Conservation (phyloP, 495 filamentous ascomycete genomes). For the Cladorrhinum samala region DNA sequence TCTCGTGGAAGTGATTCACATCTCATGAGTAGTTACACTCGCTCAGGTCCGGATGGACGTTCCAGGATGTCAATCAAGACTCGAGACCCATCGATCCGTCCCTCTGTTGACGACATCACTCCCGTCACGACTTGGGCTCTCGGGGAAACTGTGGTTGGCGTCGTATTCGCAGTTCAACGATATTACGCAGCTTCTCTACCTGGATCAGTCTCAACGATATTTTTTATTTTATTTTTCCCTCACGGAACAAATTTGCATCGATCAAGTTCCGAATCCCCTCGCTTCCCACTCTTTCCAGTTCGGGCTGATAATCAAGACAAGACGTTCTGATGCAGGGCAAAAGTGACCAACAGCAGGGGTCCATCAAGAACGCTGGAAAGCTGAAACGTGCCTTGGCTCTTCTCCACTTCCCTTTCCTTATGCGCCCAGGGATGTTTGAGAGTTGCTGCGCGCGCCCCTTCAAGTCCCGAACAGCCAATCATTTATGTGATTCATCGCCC, state of each 20-base stretch:
- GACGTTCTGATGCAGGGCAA: neutral
- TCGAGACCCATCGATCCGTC: neutral
- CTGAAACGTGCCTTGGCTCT: neutral
- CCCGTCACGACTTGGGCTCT: too few relatives aligned
- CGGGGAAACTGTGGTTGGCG: too few relatives aligned
- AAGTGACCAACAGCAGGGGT: too few relatives aligned
- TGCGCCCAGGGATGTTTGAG: neutral
- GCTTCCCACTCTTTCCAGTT: neutral
- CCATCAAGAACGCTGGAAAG: neutral
- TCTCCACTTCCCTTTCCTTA: neutral
- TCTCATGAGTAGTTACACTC: neutral
- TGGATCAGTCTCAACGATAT: too few relatives aligned
- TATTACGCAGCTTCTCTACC: too few relatives aligned
- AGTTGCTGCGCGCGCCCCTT: neutral
- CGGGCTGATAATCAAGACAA: neutral
- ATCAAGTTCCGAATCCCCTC: neutral
- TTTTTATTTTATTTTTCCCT: too few relatives aligned
- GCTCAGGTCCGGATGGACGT: neutral
- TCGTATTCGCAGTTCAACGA: too few relatives aligned
- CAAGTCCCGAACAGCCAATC: neutral
- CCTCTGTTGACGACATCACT: too few relatives aligned
- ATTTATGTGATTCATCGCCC: neutral
- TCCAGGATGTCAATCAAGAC: neutral
- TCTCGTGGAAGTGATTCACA: neutral
- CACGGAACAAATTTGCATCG: neutral